Percentiles rank a stretch among this genome's conserved stretches.
Conservation (phyloP, 768 basidiomycete genomes). For the Leccinum sublutescens region DNA sequence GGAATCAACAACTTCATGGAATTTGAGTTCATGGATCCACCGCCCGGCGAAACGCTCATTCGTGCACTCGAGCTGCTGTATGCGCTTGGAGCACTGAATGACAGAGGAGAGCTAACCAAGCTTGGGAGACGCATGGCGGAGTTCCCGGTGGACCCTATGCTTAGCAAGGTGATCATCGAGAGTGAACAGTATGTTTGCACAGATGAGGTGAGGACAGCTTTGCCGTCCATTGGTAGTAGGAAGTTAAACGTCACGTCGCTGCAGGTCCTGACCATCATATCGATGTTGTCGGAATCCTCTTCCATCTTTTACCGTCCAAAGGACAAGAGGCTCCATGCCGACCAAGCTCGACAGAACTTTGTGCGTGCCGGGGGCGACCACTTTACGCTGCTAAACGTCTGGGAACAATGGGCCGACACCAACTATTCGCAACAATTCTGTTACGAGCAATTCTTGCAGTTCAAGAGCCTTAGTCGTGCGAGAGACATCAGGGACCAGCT, state of each 20-base stretch:
- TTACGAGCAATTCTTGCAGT: slow-evolving; percentile 93
- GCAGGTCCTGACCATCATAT: slow-evolving; percentile 92
- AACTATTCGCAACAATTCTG: slow-evolving; percentile 97
- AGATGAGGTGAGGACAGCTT: slow-evolving; percentile 71
- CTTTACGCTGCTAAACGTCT: slow-evolving; percentile 95
- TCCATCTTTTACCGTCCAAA: slow-evolving; percentile 97
- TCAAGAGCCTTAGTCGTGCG: slow-evolving; percentile 90
- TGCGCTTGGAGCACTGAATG: slow-evolving; percentile 94
- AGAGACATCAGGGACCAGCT: slow-evolving; percentile 96
- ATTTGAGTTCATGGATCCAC: slow-evolving; percentile 98
- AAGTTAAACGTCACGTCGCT: not conserved
- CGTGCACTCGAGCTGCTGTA: slow-evolving; percentile 91
- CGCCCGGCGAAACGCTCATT: slow-evolving; percentile 97
- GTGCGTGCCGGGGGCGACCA: slow-evolving; percentile 95
- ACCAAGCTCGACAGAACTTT: slow-evolving; percentile 97
- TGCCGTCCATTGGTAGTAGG: not conserved
- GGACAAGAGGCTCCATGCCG: slow-evolving; percentile 96
- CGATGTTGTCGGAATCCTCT: slow-evolving; percentile 94
- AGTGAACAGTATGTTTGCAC: slow-evolving; percentile 94
- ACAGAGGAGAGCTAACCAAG: slow-evolving; percentile 95
- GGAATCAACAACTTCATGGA: slow-evolving; percentile 98
- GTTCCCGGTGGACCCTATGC: slow-evolving; percentile 97
- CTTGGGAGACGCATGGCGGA: slow-evolving; percentile 97
- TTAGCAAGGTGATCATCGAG: slow-evolving; percentile 93
- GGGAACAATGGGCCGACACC: slow-evolving; percentile 99